These are phyloP conservation scores for Yamadazyma laniorum DNA, from an alignment of 805 yeast species.

Conservation along the genomic window DNA sequence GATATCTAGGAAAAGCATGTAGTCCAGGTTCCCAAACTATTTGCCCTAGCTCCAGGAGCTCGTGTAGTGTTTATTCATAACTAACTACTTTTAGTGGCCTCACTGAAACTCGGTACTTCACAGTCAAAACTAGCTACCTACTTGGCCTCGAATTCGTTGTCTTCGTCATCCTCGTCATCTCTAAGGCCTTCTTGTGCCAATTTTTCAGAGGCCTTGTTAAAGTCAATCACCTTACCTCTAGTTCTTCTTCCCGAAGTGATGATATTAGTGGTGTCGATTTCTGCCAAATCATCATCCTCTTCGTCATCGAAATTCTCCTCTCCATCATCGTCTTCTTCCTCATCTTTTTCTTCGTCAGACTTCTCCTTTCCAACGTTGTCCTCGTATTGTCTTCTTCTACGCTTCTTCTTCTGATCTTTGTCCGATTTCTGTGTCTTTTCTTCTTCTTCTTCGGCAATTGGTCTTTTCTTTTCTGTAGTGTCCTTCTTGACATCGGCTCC, in stretches of 20 bases:
- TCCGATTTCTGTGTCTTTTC: neutral
- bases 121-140: slow-evolving; percentile 1
- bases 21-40: too few relatives aligned
- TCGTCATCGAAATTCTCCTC: slow-evolving; percentile 48
- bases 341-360: slow-evolving; percentile 45
- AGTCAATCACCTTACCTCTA: slow-evolving; percentile 85
- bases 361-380: slow-evolving; percentile 55
- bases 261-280: slow-evolving; percentile 79
- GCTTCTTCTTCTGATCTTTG: slow-evolving; percentile 31
- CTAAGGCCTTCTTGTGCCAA: slow-evolving; percentile 49
- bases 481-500: neutral
- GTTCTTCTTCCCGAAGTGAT: slow-evolving; percentile 87
- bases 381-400: slow-evolving; percentile 56
- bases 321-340: slow-evolving; percentile 44
- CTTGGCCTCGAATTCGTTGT: slow-evolving; percentile 26
- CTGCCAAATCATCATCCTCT: slow-evolving; percentile 70
- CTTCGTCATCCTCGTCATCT: slow-evolving; percentile 38
- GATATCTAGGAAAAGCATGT: too few relatives aligned
- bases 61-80: too few relatives aligned
- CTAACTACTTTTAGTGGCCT: neutral
- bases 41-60: too few relatives aligned
- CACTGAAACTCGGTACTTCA: too few relatives aligned
- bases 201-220: slow-evolving; percentile 74
- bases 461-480: slow-evolving; percentile 4
- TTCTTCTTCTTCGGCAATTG: slow-evolving; percentile 10